Conservation (phyloP, 106 monocot genomes). For the Acorus gramineus region DNA sequence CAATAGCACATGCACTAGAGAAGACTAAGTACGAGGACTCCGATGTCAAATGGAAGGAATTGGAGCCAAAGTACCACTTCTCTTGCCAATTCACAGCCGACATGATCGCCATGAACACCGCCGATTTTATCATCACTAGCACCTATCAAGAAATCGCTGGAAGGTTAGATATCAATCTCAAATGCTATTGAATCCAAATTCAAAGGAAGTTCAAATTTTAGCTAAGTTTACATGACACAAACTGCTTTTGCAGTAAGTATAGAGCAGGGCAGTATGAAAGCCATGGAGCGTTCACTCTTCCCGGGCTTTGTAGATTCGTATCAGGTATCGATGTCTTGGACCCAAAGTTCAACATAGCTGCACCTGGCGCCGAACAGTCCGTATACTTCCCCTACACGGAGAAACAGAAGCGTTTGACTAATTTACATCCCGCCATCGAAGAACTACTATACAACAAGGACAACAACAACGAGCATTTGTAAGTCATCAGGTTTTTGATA, state of each 20-base stretch:
- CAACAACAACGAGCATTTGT: slow-evolving; percentile 78
- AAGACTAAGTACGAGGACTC: slow-evolving; percentile 97
- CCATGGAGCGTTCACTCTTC: slow-evolving; percentile 77
- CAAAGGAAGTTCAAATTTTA: too few relatives aligned
- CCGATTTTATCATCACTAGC: slow-evolving; percentile 94
- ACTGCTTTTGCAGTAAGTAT: slow-evolving; percentile 50
- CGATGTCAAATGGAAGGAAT: slow-evolving; percentile 79
- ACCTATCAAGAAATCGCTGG: slow-evolving; percentile 98
- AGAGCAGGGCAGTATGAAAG: slow-evolving; percentile 89
- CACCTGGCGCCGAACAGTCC: slow-evolving; percentile 89
- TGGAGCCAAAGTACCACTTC: slow-evolving; percentile 89
- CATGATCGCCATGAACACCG: slow-evolving; percentile 85
- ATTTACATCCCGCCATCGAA: slow-evolving; percentile 58
- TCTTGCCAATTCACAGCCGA: slow-evolving; percentile 95
- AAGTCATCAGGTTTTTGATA: slow-evolving; percentile 5
- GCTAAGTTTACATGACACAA: too few relatives aligned
- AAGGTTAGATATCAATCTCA: slow-evolving; percentile 29
- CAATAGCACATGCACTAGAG: slow-evolving; percentile 94
- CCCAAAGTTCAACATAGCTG: slow-evolving; percentile 96
- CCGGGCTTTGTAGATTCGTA: slow-evolving; percentile 76
- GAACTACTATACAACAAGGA: slow-evolving; percentile 63
- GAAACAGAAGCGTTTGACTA: slow-evolving; percentile 60
- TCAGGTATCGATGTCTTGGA: slow-evolving; percentile 77
- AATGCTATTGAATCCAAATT: background rate
- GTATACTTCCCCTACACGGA: slow-evolving; percentile 93